Conservation (phyloP, 345 rosid genomes). For the Capsella bursapastoris region DNA sequence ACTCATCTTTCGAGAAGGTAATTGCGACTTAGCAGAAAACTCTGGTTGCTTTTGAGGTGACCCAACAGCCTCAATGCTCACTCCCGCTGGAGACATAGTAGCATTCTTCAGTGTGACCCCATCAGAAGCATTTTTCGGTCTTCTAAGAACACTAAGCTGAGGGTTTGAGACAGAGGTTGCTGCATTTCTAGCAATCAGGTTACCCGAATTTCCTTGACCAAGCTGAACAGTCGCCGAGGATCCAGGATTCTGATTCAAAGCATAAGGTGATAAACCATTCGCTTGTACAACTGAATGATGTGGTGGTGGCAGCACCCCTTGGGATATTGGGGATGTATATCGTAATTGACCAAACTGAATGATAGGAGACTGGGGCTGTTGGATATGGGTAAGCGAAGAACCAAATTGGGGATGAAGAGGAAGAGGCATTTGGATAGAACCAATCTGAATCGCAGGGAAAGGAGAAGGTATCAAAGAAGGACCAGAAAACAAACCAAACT, state of each 20-base stretch:
- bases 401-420: constrained; percentile 80
- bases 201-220: constrained; percentile 51
- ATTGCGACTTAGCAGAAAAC: constrained; percentile 45
- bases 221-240: constrained; percentile 52
- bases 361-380: constrained; percentile 71
- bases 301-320: constrained; percentile 70
- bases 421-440: constrained; percentile 99
- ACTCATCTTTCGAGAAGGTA: constrained; percentile 47
- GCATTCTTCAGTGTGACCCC: constrained; percentile 45
- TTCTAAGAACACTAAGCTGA: constrained; percentile 54
- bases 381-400: constrained; percentile 65
- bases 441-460: constrained; percentile 97
- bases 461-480: constrained; percentile 92
- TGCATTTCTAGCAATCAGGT: constrained; percentile 45
- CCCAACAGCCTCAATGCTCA: constrained; percentile 42
- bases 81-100: constrained; percentile 49
- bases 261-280: constrained; percentile 50
- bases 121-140: constrained; percentile 54
- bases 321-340: constrained; percentile 81
- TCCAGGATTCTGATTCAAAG: constrained; percentile 59
- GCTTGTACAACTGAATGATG: constrained; percentile 65
- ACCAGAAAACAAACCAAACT: constrained; percentile 95
- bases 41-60: constrained; percentile 55
- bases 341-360: constrained; percentile 92
- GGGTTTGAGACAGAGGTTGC: constrained; percentile 49